Base-by-base conservation (phyloP, 306 rosid species). In the Vigna hirtella region DNA sequence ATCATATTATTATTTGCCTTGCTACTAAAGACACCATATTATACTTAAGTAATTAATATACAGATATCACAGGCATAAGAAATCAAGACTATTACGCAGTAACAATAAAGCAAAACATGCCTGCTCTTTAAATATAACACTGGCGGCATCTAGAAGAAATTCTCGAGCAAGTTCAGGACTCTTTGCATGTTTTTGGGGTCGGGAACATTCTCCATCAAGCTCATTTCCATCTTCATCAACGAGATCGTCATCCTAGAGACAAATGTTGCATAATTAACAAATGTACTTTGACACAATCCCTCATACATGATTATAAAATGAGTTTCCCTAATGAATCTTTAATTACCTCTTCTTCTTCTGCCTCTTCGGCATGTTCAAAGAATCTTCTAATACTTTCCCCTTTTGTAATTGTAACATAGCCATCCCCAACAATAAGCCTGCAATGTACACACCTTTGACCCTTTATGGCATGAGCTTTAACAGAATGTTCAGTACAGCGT, bases 91-190 rank as follows among this genome's bases (percentile, higher is more conserved):
- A 32, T 28, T 65, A 62, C 34, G 67, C 40, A 38, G 57, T n/a
- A 38, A 75, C 68, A 70, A n/a, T 75, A 65, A 84, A 43, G 73
- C 17, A 42, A 80, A 74, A 85, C 91, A n/a, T 89, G 76, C 98
- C 96, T 96, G 98, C 81, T 96, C 98, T 84, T 96, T 96, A 68
- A 96, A 96, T 75, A 96, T 96, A 82, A 96, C 98, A 82, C 97
- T 88, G 55, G 99, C 99, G 78, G 98, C 99, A 83, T 93, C 98
- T 42, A 96, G 86, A 80, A 96, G 96, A 85, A 96, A 96, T 72
- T 93, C 99, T 48, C 98, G 96, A 50, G 98, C 99, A 82, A 96
- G 99, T 85, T 96, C 98, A 50, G 99, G 99, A 88, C 99, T 96
- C 88, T 96, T 96, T 24, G 99, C 99, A 84, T 96, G 98, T 81